Evolutionary conservation across 1,139 yeast species (phyloP).

Genomic region (Neolecta irregularis): DNA sequence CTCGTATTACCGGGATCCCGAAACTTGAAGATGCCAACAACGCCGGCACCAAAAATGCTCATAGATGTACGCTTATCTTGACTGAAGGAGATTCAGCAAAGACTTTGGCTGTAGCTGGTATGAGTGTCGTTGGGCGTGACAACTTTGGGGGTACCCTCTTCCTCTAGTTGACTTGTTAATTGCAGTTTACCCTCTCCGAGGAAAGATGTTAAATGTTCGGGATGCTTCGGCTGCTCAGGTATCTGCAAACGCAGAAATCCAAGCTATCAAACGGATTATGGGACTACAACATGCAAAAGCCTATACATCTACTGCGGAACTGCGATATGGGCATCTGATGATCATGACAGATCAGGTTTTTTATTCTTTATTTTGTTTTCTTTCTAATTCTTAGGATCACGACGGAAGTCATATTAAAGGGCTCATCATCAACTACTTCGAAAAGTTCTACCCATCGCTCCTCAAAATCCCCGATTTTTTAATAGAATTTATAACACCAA

Average conservation of each 20-base stretch:
- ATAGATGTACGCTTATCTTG: constrained; percentile 77
- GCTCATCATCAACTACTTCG: constrained; percentile 79
- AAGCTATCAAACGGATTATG: constrained; percentile 86
- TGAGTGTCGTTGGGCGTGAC: constrained; percentile 91
- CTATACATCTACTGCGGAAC: constrained; percentile 55
- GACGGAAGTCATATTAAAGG: constrained; percentile 99
- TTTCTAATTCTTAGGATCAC: too few relatives aligned
- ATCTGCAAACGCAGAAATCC: constrained; percentile 82
- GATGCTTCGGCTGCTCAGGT: constrained; percentile 94
- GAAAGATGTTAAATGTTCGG: constrained; percentile 86
- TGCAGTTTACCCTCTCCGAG: constrained; percentile 91
- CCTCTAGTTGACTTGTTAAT: background rate
- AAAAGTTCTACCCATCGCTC: constrained; percentile 87
- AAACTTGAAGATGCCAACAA: constrained; percentile 91
- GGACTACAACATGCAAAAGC: constrained; percentile 87
- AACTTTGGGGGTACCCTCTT: constrained; percentile 66
- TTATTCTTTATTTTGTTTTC: too few relatives aligned
- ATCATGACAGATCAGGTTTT: constrained; percentile 99
- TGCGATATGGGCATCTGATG: constrained; percentile 94
- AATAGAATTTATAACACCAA: constrained; percentile 90
- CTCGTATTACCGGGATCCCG: constrained; percentile 74
- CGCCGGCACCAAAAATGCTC: constrained; percentile 90
- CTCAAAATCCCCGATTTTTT: constrained; percentile 82
- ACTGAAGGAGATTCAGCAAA: constrained; percentile 98
- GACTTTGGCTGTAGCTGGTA: constrained; percentile 83